Conservation (phyloP, 352 stramenopile genomes). For the Phytophthora pluvialis region DNA sequence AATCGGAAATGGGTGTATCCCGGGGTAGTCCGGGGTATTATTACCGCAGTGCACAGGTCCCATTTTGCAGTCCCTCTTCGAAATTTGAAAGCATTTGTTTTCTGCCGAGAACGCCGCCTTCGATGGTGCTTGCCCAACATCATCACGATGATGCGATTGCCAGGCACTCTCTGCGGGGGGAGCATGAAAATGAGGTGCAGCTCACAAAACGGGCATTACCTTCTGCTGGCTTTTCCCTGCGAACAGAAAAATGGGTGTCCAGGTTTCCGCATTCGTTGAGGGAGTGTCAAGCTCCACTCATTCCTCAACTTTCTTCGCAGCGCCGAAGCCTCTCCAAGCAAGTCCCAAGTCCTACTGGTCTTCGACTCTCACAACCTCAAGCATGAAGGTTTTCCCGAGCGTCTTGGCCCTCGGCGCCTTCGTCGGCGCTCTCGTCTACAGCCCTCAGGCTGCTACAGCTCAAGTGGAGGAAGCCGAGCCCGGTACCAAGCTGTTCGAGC, state of each 20-base stretch:
- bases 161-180: slow-evolving; percentile 3
- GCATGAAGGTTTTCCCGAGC: slow-evolving; percentile 32
- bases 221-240: slow-evolving; percentile 10
- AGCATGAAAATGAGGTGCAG: slow-evolving; percentile 19
- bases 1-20: not conserved
- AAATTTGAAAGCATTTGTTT: slow-evolving; percentile 22
- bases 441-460: slow-evolving; percentile 18
- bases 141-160: slow-evolving; percentile 2
- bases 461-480: slow-evolving; percentile 35
- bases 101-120: not conserved
- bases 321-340: slow-evolving; percentile 15
- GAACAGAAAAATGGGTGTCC: slow-evolving; percentile 26
- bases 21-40: too few species aligned
- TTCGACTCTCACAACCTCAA: slow-evolving; percentile 14
- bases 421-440: slow-evolving; percentile 22
- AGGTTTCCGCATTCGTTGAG: slow-evolving; percentile 12
- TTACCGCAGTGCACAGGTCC: too few species aligned
- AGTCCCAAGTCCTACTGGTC: slow-evolving; percentile 9
- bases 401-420: slow-evolving; percentile 24
- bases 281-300: slow-evolving; percentile 11
- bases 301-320: slow-evolving; percentile 18
- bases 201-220: slow-evolving; percentile 19
- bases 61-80: not conserved
- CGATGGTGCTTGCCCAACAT: slow-evolving; percentile 4
- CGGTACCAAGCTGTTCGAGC: slow-evolving; percentile 51